Evolutionary conservation across 2,329 filamentous ascomycete genomes (phyloP), one percentile per base, ranked within the genome.

Genomic region (Westerdykella sp.): DNA sequence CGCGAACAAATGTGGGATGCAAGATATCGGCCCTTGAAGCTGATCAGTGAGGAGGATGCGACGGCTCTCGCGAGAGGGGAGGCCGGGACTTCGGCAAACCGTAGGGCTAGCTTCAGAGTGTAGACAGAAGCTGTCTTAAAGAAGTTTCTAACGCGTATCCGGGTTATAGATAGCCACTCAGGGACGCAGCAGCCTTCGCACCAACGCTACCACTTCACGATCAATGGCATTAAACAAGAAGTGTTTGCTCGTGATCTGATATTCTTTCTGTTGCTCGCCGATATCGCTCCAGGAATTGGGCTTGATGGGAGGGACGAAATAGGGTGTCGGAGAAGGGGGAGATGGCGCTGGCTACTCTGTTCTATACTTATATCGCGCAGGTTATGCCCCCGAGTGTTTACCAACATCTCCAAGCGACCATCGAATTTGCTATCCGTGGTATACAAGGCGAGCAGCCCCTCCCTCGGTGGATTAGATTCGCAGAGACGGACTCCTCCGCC

Each of bases 1-100:
- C 65, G 74, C 21, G 82, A 82, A 68, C 85, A 89, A 71, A 90
- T 90, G 85, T 90, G 85, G 86, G 72, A 84, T 48, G 75, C 85
- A 0, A 74, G 73, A 39, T 91, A 90, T 61, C 67, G 84, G 21
- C 77, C 79, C 1, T 61, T 88, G 52, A 76, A 73, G 59, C 70
- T 73, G 30, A 80, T 87, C 5, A 68, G 51, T 15, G 66, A 71
- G 22, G 65, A 69, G 5, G 63, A 60, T 0, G 81, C 81, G 1
- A 76, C 72, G 38, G 70, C 78, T n/a, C 67, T 73, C 50, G 83
- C 82, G 0, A 81, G 67, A 63, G 80, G 79, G 0, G 75, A 82
- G 64, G 60, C 79, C 49, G 76, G 78, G 1, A 60, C 54, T 10
- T 55, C 50, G 6, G 57, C 57, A 4, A 55, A 60, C 5, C 47